Base-by-base conservation (phyloP, 2,329 filamentous ascomycete species). In the Arthrinium phaeospermum region DNA sequence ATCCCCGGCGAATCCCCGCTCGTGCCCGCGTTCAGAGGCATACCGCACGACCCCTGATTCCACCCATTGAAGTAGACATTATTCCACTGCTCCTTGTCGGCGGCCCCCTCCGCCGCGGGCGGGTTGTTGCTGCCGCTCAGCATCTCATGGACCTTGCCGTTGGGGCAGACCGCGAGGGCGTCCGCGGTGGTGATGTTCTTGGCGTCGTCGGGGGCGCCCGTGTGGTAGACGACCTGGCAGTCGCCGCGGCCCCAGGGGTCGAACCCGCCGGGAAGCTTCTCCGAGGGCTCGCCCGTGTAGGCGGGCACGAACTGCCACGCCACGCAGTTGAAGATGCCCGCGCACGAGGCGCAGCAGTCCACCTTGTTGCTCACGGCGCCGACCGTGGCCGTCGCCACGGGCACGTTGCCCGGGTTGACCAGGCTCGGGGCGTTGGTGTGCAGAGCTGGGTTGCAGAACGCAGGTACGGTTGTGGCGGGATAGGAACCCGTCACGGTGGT, bases 41-140 rank as follows among this genome's bases (percentile, higher is more conserved):
- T 72, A 13, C 76, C 77, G 69, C 79, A 80, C 37, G 77, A 75
- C 10, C 79, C 79, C 69, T 78, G 72, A 68, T 80, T 80, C 79
- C 79, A 80, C n/a, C 79, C 78, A 37, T 79, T 76, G 70, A 77
- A 79, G 72, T 78, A 80, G 45, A 80, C 71, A 7, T 75, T 77
- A 72, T 22, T 73, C 75, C 73, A 77, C 57, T 76, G 76, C 67
- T 46, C 44, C 16, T 51, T 73, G n/a, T 70, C 70, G 41, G 77
- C 70, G 41, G 77, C 75, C 47, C 67, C 71, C 4, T 64, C 16
- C 19, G 57, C 30, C 10, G 7, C 57, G 3, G 34, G 34, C 3
- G 57, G 57, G 34, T 64, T 64, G 34, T 64, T 64, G 41, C 75
- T 75, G 10, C 75, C 70, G 51, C 74, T 73, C 6, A 78, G 41